Evolutionary conservation across 352 stramenopile genomes (phyloP).

Genomic region (Discostella stelligera): DNA sequence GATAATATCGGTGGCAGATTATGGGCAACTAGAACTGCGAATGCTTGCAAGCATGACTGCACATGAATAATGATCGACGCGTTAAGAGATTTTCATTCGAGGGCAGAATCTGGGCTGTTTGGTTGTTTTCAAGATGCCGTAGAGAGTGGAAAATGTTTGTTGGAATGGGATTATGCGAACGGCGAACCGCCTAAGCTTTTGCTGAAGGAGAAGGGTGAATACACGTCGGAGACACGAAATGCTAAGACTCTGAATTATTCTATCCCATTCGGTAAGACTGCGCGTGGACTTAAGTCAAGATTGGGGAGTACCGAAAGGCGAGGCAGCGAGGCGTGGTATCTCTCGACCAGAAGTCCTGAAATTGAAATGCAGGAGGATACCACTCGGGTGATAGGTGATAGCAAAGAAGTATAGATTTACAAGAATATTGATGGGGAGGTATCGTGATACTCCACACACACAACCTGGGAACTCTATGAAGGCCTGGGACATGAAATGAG

Average conservation of each 20-base stretch:
- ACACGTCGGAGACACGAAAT: slow-evolving; percentile 94
- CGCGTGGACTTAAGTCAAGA: slow-evolving; percentile 94
- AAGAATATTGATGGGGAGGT: slow-evolving; percentile 95
- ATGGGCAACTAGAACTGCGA: slow-evolving; percentile 99
- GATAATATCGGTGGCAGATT: slow-evolving; percentile 86
- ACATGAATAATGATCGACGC: slow-evolving; percentile 98
- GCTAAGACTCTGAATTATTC: slow-evolving; percentile 99
- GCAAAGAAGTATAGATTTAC: slow-evolving; percentile 86
- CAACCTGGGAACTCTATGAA: slow-evolving; percentile 69
- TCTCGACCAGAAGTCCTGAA: slow-evolving; percentile 83
- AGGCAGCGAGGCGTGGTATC: slow-evolving; percentile 95
- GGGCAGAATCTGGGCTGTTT: slow-evolving; percentile 99
- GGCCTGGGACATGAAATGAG: slow-evolving; percentile 87
- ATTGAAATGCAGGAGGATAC: slow-evolving; percentile 93
- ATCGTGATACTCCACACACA: slow-evolving; percentile 93
- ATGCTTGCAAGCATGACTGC: slow-evolving; percentile 97
- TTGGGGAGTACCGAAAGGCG: slow-evolving; percentile 84
- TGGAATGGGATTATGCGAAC: slow-evolving; percentile 96
- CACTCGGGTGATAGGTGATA: slow-evolving; percentile 86
- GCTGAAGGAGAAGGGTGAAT: slow-evolving; percentile 98
- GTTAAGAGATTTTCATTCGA: slow-evolving; percentile 91
- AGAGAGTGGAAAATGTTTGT: slow-evolving; percentile 91
- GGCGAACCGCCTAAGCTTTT: slow-evolving; percentile 89
- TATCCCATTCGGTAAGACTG: slow-evolving; percentile 99
- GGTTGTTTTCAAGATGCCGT: slow-evolving; percentile 95